phyloP scores from a whole-genome alignment of 2,329 filamentous ascomycete species.

The Fusarium chaquense region DNA sequence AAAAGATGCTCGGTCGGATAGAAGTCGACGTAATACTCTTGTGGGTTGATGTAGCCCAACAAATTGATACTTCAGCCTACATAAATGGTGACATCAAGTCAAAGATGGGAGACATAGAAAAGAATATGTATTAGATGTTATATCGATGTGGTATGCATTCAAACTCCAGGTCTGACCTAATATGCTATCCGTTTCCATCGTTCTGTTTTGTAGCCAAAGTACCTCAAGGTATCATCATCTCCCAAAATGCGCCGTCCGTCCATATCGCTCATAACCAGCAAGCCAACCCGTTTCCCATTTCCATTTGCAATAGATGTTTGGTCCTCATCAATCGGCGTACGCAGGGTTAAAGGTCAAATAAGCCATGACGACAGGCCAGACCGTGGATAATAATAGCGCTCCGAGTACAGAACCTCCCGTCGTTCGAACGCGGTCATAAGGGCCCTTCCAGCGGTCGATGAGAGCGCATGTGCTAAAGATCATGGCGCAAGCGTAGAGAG shows the following conservation, averaged over 20 bases:
- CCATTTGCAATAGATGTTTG: not conserved
- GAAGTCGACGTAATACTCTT: constrained; percentile 60
- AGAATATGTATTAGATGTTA: constrained; percentile 37
- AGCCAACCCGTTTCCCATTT: not conserved
- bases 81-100: not conserved
- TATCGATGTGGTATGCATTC: constrained; percentile 37
- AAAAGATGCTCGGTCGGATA: constrained; percentile 53
- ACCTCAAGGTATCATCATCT: constrained; percentile 4
- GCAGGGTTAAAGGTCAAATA: constrained; percentile 49
- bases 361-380: constrained; percentile 54
- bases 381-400: constrained; percentile 51
- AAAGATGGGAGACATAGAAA: constrained; percentile 10
- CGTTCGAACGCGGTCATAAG: constrained; percentile 51
- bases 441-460: constrained; percentile 58
- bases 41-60: too few species aligned
- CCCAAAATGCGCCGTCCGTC: constrained; percentile 21
- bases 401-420: constrained; percentile 48
- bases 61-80: too few species aligned
- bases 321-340: not conserved
- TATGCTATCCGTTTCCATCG: constrained; percentile 22
- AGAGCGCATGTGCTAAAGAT: constrained; percentile 58
- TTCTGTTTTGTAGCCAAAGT: not conserved
- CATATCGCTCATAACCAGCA: constrained; percentile 17
- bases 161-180: constrained; percentile 39
- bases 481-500: constrained; percentile 56